These are phyloP conservation scores for Dictyostelium citrinum DNA, from an alignment of 78 protist genomes.

Conservation along the genomic window DNA sequence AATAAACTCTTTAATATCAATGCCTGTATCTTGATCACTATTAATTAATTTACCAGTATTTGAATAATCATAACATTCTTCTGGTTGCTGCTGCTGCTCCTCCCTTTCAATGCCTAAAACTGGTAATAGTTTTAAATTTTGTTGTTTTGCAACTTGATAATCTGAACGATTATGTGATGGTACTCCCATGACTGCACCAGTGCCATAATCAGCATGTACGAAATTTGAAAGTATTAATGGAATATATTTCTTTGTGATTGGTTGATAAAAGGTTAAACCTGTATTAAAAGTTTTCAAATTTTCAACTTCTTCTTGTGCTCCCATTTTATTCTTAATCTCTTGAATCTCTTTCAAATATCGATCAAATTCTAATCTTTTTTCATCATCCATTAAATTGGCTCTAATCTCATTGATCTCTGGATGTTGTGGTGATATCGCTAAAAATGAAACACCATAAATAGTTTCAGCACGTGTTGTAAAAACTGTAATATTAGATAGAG, in stretches of 20 bases:
- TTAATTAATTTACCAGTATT: conserved; percentile 47
- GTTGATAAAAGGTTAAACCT: not conserved
- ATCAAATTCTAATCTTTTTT: not conserved
- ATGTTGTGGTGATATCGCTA: conserved; percentile 75
- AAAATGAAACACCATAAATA: conserved; percentile 84
- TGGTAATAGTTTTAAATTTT: conserved; percentile 55
- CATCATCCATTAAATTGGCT: too few relatives aligned
- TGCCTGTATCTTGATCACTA: conserved; percentile 54
- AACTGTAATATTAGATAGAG: conserved; percentile 6
- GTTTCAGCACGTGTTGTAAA: conserved; percentile 94
- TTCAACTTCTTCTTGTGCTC: not conserved
- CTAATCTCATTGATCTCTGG: not conserved
- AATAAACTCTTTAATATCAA: conserved; percentile 35
- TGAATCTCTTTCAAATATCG: not conserved
- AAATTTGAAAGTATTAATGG: conserved; percentile 69
- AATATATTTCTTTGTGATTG: not conserved
- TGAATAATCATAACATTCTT: conserved; percentile 44
- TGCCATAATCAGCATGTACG: conserved; percentile 87
- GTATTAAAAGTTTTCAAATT: conserved; percentile 29
- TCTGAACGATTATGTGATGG: conserved; percentile 94
- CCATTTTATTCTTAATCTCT: not conserved
- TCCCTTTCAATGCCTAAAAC: not conserved
- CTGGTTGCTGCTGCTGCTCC: not conserved
- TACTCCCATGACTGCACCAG: conserved; percentile 95
- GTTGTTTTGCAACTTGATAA: conserved; percentile 79